phyloP scores from a whole-genome alignment of 2,329 filamentous ascomycete genomes.

The Tolypocladium tropicale region DNA sequence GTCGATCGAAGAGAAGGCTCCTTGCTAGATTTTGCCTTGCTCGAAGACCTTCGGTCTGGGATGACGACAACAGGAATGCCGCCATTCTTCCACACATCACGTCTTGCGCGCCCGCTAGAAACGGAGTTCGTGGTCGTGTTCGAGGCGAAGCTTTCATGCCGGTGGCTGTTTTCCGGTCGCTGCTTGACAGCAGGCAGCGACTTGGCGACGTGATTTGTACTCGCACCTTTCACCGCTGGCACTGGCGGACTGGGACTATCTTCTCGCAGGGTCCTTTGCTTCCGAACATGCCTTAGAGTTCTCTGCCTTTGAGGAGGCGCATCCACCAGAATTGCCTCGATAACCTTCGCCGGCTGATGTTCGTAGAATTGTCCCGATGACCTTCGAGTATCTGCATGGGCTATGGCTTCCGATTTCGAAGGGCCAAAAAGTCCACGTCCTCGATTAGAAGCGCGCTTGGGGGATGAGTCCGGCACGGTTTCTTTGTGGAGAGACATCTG shows the following conservation, averaged over 20 bases:
- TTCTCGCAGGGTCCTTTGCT: constrained; percentile 40
- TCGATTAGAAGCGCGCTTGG: constrained; percentile 10
- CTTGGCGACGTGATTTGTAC: constrained; percentile 10
- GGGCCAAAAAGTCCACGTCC: constrained; percentile 15
- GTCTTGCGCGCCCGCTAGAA: constrained; percentile 44
- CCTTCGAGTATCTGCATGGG: constrained; percentile 33
- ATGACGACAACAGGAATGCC: constrained; percentile 54
- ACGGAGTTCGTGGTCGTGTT: constrained; percentile 37
- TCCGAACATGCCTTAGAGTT: constrained; percentile 52
- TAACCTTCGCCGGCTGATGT: constrained; percentile 44
- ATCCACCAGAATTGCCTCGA: constrained; percentile 49
- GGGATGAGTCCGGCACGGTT: constrained; percentile 24
- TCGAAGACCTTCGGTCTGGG: constrained; percentile 46
- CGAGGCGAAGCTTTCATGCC: constrained; percentile 39
- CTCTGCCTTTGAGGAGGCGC: constrained; percentile 32
- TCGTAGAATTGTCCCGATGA: constrained; percentile 44
- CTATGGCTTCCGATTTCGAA: constrained; percentile 27
- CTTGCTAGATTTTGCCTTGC: constrained; percentile 37
- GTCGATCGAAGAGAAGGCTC: constrained; percentile 49
- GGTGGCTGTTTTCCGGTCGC: constrained; percentile 14
- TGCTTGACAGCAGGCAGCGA: constrained; percentile 15
- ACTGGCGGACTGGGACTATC: constrained; percentile 15
- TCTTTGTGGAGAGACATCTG: constrained; percentile 35
- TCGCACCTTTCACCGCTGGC: constrained; percentile 4
- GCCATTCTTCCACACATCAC: constrained; percentile 48